Conservation (phyloP, 139 green algal species). For the Picocystis salinarum region DNA sequence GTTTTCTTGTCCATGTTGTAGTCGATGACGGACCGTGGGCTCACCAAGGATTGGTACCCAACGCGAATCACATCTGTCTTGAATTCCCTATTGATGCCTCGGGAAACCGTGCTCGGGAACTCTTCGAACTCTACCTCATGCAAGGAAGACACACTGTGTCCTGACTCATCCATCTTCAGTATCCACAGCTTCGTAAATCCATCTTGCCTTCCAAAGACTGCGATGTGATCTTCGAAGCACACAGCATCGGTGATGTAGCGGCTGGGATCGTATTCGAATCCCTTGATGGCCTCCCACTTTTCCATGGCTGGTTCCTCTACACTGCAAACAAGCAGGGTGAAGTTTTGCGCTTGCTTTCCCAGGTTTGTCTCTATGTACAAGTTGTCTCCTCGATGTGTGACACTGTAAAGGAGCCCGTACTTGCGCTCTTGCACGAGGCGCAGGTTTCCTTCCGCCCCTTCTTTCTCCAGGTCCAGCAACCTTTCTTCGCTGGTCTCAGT, state of each 20-base stretch:
- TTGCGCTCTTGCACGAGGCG: constrained; percentile 3
- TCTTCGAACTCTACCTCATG: constrained; percentile 8
- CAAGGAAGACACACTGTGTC: background rate
- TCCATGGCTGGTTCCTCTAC: background rate
- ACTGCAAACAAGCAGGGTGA: constrained; percentile 1
- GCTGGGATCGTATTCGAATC: constrained; percentile 1
- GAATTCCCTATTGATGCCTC: constrained; percentile 5
- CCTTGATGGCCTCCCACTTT: constrained; percentile 2
- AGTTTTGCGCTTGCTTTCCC: background rate
- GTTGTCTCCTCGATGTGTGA: constrained; percentile 1
- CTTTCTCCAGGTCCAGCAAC: constrained; percentile 7
- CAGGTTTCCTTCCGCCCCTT: background rate
- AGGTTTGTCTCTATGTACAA: constrained; percentile 9
- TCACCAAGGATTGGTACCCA: constrained; percentile 55
- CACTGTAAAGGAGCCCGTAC: constrained; percentile 2
- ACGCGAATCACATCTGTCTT: constrained; percentile 18
- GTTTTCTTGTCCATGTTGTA: constrained; percentile 43
- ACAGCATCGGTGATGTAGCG: background rate
- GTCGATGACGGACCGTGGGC: constrained; percentile 50
- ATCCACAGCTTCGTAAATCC: constrained; percentile 11
- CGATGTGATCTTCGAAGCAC: constrained; percentile 6
- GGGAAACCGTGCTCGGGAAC: constrained; percentile 1
- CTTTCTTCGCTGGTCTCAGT: constrained; percentile 10
- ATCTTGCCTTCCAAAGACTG: constrained; percentile 5
- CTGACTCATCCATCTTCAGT: background rate